Base-by-base conservation (phyloP, 345 rosid genomes). In the Clarkia xantiana region DNA sequence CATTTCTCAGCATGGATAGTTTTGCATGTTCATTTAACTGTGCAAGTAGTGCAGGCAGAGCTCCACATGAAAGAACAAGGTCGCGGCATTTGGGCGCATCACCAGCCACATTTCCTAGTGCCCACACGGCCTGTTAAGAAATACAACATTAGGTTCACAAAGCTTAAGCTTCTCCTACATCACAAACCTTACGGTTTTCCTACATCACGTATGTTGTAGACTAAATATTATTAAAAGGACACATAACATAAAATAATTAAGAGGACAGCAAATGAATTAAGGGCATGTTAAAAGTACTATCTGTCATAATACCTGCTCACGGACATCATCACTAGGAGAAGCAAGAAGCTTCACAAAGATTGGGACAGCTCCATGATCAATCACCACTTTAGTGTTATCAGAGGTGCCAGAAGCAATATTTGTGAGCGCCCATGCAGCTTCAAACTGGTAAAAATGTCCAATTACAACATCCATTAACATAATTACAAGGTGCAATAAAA, bases 341-440 rank as follows among this genome's bases (percentile, higher is more conserved):
- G 51, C 64, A 53, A 84, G 90, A 71, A 84, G 94, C 65, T 61
- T 79, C 51, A 79, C 90, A 57, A 84, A 81, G 14, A 79, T 70
- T 42, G 90, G 82, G 38, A 84, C 90, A 59, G 86, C 94, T 18
- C 94, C 94, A 69, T 81, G 86, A 56, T 84, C 90, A 54, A 84
- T 79, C 13, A 84, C 86, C 61, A 81, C 94, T 75, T 69, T 81
- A 10, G 94, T 84, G 67, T 84, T 77, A 69, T 84, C 94, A 44
- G 94, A 84, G 52, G 94, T 81, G 46, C 94, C 94, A 46, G 94
- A 84, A 53, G 94, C 90, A 61, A 81, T 81, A 67, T 84, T 84
- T 44, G 94, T 84, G 50, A 84, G 75, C 9, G 90, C 90, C 94
- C 94, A 84, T 62, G 94, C 94, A 1, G 90, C 86, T 66, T 84